These are phyloP conservation scores for Bonnemaisonia californica DNA, from an alignment of 31 red algal genomes.

Conservation along the genomic window DNA sequence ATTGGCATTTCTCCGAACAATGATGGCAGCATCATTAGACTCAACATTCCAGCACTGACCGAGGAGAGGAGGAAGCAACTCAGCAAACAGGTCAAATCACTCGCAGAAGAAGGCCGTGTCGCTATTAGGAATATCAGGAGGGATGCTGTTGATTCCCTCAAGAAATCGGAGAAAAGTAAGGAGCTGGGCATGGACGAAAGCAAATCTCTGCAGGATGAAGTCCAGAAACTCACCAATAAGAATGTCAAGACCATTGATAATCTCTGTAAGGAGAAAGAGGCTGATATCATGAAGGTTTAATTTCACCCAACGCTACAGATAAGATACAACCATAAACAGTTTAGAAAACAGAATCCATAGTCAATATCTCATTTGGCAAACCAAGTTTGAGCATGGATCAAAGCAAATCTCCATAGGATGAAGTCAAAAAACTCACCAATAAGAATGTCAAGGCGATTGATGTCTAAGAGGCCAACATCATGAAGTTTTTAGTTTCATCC, in stretches of 20 bases:
- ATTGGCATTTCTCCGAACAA: constrained; percentile 92
- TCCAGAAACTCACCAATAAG: constrained; percentile 94
- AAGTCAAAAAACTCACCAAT: constrained; percentile 92
- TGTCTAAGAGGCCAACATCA: constrained; percentile 93
- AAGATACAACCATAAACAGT: too few species aligned
- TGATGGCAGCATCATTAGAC: constrained; percentile 87
- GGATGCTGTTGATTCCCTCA: constrained; percentile 82
- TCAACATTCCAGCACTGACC: constrained; percentile 90
- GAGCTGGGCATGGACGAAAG: constrained; percentile 89
- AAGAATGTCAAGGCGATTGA: constrained; percentile 89
- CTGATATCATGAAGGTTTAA: constrained; percentile 98
- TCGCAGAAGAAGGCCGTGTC: constrained; percentile 91
- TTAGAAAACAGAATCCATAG: too few species aligned
- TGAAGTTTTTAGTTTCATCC: too few species aligned
- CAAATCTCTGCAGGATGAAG: constrained; percentile 80
- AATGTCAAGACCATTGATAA: constrained; percentile 85
- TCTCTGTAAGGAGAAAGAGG: constrained; percentile 82
- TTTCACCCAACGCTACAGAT: background rate
- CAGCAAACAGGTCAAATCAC: constrained; percentile 84
- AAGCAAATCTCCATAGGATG: constrained; percentile 79
- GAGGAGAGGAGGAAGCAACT: constrained; percentile 93
- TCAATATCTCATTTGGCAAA: too few species aligned
- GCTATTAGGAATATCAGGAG: constrained; percentile 94
- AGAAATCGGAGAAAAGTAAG: constrained; percentile 91
- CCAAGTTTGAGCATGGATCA: constrained; percentile 93